phyloP scores from a whole-genome alignment of 2,329 filamentous ascomycete species.

The Gaeumannomyces sp. region DNA sequence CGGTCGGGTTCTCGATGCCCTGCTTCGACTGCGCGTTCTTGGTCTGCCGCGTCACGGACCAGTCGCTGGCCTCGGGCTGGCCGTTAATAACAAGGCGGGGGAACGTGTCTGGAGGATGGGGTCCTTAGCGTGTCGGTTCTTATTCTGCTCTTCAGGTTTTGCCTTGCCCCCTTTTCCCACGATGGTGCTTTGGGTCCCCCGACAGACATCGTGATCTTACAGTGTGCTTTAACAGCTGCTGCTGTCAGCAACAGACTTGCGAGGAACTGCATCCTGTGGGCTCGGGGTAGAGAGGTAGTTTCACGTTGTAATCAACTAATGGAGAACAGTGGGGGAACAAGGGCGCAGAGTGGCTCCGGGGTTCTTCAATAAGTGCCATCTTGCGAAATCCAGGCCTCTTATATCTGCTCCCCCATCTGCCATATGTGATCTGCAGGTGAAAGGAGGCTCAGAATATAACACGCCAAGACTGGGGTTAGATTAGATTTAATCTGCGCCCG shows the following conservation, averaged over 20 bases:
- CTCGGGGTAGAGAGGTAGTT: too few relatives aligned
- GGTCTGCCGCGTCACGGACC: constrained; percentile 29
- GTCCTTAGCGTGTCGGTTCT: not conserved
- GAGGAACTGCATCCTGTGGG: constrained; percentile 18
- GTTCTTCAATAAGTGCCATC: too few relatives aligned
- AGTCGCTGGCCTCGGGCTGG: constrained; percentile 26
- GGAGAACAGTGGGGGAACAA: not conserved
- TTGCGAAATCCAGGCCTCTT: not conserved
- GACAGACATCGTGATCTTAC: constrained; percentile 14
- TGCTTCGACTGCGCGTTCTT: constrained; percentile 30
- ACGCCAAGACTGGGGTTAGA: not conserved
- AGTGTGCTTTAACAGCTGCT: constrained; percentile 20
- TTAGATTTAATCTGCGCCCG: not conserved
- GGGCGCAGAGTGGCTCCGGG: too few relatives aligned
- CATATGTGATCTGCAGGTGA: too few relatives aligned
- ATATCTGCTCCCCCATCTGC: not conserved
- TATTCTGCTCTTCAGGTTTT: too few relatives aligned
- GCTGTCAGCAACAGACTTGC: constrained; percentile 18
- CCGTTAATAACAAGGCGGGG: constrained; percentile 29
- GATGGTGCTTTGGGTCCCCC: not conserved
- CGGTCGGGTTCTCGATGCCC: constrained; percentile 26
- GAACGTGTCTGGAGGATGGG: constrained; percentile 27
- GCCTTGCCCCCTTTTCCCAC: too few relatives aligned
- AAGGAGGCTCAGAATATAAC: not conserved
- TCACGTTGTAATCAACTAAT: not conserved